These are phyloP conservation scores for Phytophthora agathidicida DNA, from an alignment of 352 stramenopile species.

Conservation along the genomic window DNA sequence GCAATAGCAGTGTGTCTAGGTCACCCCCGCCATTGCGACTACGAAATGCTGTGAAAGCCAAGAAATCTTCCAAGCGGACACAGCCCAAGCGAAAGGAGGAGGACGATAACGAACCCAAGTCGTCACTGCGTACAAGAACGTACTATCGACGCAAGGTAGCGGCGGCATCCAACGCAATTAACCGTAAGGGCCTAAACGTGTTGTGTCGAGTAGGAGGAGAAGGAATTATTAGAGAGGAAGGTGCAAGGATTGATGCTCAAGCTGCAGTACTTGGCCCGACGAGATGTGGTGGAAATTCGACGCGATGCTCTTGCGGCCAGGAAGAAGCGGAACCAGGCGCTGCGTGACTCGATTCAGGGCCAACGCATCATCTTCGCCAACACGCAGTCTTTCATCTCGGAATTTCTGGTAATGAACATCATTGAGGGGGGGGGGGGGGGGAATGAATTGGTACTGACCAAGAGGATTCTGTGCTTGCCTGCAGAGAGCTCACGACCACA, in stretches of 20 bases:
- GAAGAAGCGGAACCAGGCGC: slow-evolving; percentile 32
- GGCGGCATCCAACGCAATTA: no score
- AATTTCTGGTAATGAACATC: slow-evolving; percentile 37
- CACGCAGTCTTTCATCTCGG: slow-evolving; percentile 34
- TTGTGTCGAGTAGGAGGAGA: slow-evolving; percentile 38
- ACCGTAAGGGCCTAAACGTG: no score
- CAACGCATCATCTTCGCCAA: slow-evolving; percentile 51
- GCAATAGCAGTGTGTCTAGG: not conserved
- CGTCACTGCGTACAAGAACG: slow-evolving; percentile 27
- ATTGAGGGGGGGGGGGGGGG: no score
- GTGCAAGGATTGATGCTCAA: slow-evolving; percentile 31
- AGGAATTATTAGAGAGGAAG: slow-evolving; percentile 35
- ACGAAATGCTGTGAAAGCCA: not conserved
- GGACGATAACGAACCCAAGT: slow-evolving; percentile 11
- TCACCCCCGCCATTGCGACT: not conserved
- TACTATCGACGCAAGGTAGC: slow-evolving; percentile 57
- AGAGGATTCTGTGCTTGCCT: no score
- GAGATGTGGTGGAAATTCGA: slow-evolving; percentile 30
- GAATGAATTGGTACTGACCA: no score
- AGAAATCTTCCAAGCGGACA: slow-evolving; percentile 3
- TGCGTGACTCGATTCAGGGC: slow-evolving; percentile 37
- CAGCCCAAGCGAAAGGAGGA: slow-evolving; percentile 6
- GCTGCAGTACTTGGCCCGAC: slow-evolving; percentile 29
- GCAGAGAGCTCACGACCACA: slow-evolving; percentile 37
- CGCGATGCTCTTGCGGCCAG: slow-evolving; percentile 23